Conservation (phyloP, 2,329 filamentous ascomycete species). For the Albophoma yamanashiensis region DNA sequence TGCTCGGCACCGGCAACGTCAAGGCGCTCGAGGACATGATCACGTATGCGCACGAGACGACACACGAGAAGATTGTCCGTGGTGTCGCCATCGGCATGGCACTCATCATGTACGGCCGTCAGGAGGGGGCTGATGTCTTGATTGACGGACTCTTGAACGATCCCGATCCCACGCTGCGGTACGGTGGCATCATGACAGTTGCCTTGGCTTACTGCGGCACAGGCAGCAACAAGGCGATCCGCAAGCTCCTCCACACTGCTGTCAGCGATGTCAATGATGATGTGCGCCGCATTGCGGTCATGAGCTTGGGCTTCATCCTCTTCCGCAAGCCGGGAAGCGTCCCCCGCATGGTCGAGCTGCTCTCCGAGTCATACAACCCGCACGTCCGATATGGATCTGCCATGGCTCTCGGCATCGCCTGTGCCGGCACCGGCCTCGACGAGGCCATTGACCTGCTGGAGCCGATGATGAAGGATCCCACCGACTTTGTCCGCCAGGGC, state of each 20-base stretch:
- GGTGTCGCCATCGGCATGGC: slow-evolving; percentile 95
- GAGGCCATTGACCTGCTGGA: slow-evolving; percentile 95
- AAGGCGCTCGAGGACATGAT: slow-evolving; percentile 95
- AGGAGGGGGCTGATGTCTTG: slow-evolving; percentile 88
- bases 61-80: slow-evolving; percentile 97
- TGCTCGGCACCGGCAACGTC: slow-evolving; percentile 95
- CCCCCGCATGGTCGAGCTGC: slow-evolving; percentile 94
- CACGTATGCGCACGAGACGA: slow-evolving; percentile 92
- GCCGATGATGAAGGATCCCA: slow-evolving; percentile 99
- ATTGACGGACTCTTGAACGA: slow-evolving; percentile 91
- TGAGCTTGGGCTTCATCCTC: slow-evolving; percentile 95
- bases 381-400: slow-evolving; percentile 96
- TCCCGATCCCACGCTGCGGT: slow-evolving; percentile 84
- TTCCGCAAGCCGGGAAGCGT: slow-evolving; percentile 97
- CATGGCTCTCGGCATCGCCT: slow-evolving; percentile 97
- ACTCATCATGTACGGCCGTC: slow-evolving; percentile 93
- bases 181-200: slow-evolving; percentile 98
- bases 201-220: slow-evolving; percentile 95
- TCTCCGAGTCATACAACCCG: slow-evolving; percentile 97
- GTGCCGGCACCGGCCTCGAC: slow-evolving; percentile 87
- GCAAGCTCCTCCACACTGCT: slow-evolving; percentile 87
- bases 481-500: slow-evolving; percentile 95
- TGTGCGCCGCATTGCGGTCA: slow-evolving; percentile 88
- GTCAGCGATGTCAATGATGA: slow-evolving; percentile 98
- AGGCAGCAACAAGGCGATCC: slow-evolving; percentile 96